These are phyloP conservation scores for Juncus inflexus DNA, from an alignment of 176 grass and related monocot species.

Conservation along the genomic window DNA sequence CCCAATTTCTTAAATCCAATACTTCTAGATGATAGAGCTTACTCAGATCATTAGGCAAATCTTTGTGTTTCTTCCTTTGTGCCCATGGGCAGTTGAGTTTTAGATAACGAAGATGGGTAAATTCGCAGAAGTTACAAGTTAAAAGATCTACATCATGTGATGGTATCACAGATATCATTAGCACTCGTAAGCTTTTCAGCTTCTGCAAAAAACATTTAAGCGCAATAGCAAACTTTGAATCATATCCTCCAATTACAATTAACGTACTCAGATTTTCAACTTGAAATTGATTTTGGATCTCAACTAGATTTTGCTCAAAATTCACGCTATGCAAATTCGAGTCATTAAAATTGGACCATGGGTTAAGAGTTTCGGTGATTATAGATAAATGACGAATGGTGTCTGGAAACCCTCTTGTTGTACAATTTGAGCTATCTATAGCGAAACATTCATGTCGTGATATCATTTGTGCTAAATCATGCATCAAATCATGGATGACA, in stretches of 20 bases:
- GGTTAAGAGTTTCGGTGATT: not conserved
- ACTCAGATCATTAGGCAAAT: not conserved
- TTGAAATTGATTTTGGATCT: not conserved
- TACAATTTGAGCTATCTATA: not conserved
- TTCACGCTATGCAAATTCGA: not conserved
- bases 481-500: conserved; percentile 14
- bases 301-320: not conserved
- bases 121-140: not conserved
- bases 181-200: not conserved
- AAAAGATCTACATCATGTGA: not conserved
- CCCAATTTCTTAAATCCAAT: not conserved
- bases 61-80: not conserved
- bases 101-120: conserved; percentile 1
- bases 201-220: no score
- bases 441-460: not conserved
- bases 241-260: not conserved
- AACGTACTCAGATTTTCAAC: not conserved
- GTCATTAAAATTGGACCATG: not conserved
- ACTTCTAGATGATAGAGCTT: conserved; percentile 15
- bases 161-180: not conserved
- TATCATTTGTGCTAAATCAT: conserved; percentile 4
- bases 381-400: not conserved
- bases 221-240: not conserved
- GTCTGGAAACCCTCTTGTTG: not conserved
- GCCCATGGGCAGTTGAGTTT: no score